phyloP scores from a whole-genome alignment of 2,329 filamentous ascomycete genomes.

The Bipolaris cookei region DNA sequence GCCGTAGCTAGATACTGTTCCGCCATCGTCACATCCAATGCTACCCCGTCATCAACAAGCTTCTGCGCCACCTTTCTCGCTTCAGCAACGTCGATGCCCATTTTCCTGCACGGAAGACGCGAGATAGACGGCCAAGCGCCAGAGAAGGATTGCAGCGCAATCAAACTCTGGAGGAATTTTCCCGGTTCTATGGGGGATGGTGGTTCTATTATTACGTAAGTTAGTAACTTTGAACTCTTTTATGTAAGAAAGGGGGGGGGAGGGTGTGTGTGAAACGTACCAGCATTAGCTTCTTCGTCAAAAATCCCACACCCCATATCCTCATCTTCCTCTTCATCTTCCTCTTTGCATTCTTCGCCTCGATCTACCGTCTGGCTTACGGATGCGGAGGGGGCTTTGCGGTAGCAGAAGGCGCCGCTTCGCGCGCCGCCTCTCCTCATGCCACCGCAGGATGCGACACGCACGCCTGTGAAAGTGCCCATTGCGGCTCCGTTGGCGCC shows the following conservation, averaged over 20 bases:
- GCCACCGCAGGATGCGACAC: no score
- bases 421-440: no score
- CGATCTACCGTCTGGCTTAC: neutral
- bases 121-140: neutral
- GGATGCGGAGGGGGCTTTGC: no score
- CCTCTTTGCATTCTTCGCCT: no score
- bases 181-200: neutral
- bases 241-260: no score
- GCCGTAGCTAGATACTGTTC: constrained; percentile 3
- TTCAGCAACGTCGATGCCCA: neutral
- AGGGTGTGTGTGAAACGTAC: neutral
- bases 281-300: neutral
- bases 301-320: neutral
- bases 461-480: no score
- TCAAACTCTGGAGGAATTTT: constrained; percentile 4
- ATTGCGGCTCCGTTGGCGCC: no score
- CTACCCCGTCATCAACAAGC: neutral
- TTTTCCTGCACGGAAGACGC: neutral
- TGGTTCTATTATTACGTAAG: neutral
- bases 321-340: neutral
- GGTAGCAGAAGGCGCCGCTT: no score
- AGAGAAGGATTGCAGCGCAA: constrained; percentile 4
- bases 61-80: neutral
- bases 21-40: neutral
- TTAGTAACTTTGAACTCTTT: no score